Percentiles rank a stretch among this genome's conserved stretches.
phyloP scores from a whole-genome alignment of 2,329 filamentous ascomycete species.

The Elsinoe necatrix region DNA sequence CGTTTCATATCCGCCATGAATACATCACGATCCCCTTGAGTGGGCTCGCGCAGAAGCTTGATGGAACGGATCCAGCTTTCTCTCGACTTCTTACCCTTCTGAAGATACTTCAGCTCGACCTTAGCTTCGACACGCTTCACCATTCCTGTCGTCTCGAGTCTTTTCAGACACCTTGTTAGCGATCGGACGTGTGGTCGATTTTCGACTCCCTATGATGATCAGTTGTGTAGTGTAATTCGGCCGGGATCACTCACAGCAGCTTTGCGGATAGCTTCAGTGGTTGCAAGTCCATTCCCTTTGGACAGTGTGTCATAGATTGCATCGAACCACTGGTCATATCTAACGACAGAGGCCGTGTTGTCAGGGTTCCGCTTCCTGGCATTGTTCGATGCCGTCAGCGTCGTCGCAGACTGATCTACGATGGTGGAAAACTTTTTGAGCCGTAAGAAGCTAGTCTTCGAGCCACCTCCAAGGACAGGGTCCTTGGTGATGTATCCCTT shows the following conservation, averaged over 20 bases:
- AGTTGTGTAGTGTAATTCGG: neutral
- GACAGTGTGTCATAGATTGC: slow-evolving; percentile 43
- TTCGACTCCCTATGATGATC: neutral
- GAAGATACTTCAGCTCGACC: neutral
- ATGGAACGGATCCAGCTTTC: slow-evolving; percentile 29
- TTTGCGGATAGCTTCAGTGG: slow-evolving; percentile 44
- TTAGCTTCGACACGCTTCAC: neutral
- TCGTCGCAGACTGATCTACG: slow-evolving; percentile 20
- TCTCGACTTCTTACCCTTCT: neutral
- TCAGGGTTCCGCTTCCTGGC: slow-evolving; percentile 17
- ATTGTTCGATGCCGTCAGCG: slow-evolving; percentile 5
- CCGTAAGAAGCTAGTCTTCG: slow-evolving; percentile 49
- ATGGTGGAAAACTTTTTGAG: slow-evolving; percentile 42
- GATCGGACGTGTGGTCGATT: neutral
- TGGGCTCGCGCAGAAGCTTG: slow-evolving; percentile 34
- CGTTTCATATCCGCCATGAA: slow-evolving; percentile 19
- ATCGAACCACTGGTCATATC: slow-evolving; percentile 43
- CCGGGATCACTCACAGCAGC: slow-evolving; percentile 31
- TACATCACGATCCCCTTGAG: slow-evolving; percentile 23
- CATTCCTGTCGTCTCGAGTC: slow-evolving; percentile 5
- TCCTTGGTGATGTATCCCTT: slow-evolving; percentile 57
- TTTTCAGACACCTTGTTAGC: neutral
- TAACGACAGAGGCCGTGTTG: slow-evolving; percentile 23
- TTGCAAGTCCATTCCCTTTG: slow-evolving; percentile 42
- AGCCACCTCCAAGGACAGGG: slow-evolving; percentile 39